Percentiles rank a stretch among this genome's conserved stretches.
These are phyloP conservation scores for Aspergillus alliaceus DNA, from an alignment of 2,329 filamentous ascomycete genomes.

Conservation along the genomic window DNA sequence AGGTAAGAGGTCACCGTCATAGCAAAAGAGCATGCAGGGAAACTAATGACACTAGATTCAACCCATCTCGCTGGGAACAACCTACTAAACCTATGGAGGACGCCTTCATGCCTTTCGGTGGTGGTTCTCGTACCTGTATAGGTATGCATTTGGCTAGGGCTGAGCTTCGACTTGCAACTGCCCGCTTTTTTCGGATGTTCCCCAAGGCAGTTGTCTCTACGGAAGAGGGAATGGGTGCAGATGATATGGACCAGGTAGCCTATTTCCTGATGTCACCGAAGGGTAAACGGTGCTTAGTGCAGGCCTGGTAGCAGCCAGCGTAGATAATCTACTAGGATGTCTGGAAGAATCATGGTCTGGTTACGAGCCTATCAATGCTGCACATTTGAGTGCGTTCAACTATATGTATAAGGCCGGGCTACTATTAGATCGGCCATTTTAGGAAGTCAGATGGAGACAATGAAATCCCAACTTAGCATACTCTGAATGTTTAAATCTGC, in stretches of 20 bases:
- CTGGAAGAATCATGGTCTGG: no score
- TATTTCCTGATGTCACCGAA: neutral
- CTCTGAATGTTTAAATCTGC: no score
- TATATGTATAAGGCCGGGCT: no score
- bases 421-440: no score
- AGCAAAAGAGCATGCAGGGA: neutral
- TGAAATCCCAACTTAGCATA: no score
- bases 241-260: neutral
- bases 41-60: constrained; percentile 13
- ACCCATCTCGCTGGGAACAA: constrained; percentile 25
- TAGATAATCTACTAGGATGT: no score
- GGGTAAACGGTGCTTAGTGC: neutral
- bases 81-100: constrained; percentile 46
- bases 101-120: constrained; percentile 68
- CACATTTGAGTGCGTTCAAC: no score
- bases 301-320: no score
- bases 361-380: no score
- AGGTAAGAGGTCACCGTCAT: constrained; percentile 38
- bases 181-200: constrained; percentile 49
- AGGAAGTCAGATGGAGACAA: no score
- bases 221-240: neutral
- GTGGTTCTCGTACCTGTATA: constrained; percentile 68
- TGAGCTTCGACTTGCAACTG: constrained; percentile 54
- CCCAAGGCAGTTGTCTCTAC: neutral
- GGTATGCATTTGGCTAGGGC: constrained; percentile 66